These are phyloP conservation scores for Scheffersomyces quercinus DNA, from an alignment of 1,139 yeast genomes.

Conservation along the genomic window DNA sequence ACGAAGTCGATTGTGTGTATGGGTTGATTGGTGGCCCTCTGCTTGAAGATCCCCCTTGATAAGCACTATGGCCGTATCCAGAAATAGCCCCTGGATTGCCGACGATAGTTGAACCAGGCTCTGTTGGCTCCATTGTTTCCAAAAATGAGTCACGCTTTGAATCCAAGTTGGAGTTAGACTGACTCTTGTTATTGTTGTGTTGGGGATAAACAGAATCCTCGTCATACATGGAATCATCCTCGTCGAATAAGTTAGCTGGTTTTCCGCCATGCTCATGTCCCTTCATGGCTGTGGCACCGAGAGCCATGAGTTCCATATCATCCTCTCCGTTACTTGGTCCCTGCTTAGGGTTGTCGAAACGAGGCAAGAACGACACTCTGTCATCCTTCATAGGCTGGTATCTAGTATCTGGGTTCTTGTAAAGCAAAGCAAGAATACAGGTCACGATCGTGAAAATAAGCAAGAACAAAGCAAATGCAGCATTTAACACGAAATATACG, in stretches of 20 bases:
- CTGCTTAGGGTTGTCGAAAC: conserved; percentile 55
- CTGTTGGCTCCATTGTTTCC: conserved; percentile 40
- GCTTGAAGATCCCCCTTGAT: conserved; percentile 6
- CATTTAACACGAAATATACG: conserved; percentile 87
- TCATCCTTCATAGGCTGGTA: conserved; percentile 98
- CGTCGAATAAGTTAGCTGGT: conserved; percentile 21
- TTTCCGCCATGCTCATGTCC: conserved; percentile 59
- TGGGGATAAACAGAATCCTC: conserved; percentile 24
- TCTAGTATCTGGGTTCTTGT: conserved; percentile 92
- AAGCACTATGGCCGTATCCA: conserved; percentile 19
- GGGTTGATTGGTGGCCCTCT: conserved; percentile 1
- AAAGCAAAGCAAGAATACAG: conserved; percentile 77
- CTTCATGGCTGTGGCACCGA: conserved; percentile 86
- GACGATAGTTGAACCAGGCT: conserved; percentile 45
- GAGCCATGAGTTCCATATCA: conserved; percentile 80
- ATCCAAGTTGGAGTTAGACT: conserved; percentile 11
- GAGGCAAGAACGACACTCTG: conserved; percentile 81
- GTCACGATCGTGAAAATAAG: conserved; percentile 84
- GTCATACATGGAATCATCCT: conserved; percentile 37
- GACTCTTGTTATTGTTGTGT: conserved; percentile 7
- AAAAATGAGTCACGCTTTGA: conserved; percentile 35
- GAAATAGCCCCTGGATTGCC: conserved; percentile 42
- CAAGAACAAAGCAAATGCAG: conserved; percentile 80
- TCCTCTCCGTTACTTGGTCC: conserved; percentile 40
- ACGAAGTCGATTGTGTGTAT: conserved; percentile 2